Conservation (phyloP, 495 filamentous ascomycete genomes). For the Aspergillus asperescens region DNA sequence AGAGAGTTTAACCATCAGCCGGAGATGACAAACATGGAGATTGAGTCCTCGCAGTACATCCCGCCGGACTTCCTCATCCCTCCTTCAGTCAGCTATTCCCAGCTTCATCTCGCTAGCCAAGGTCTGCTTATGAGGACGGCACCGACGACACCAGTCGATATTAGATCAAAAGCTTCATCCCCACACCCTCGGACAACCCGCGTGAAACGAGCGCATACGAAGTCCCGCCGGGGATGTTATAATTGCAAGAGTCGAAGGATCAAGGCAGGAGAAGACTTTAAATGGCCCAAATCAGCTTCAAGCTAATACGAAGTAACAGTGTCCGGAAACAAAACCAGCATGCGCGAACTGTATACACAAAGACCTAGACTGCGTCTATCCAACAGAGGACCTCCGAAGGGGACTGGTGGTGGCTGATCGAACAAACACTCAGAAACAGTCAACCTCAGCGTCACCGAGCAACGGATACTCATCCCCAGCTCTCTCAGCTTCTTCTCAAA, state of each 20-base stretch:
- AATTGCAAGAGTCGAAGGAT: conserved; percentile 61
- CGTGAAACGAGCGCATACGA: conserved; percentile 43
- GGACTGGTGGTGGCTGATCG: not conserved
- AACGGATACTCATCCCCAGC: not conserved
- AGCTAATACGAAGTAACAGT: no score
- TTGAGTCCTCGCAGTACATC: not conserved
- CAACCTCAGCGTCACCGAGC: not conserved
- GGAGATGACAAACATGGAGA: not conserved
- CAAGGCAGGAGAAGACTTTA: conserved; percentile 34
- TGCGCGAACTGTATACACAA: conserved; percentile 56
- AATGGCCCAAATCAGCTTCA: no score
- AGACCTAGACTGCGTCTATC: conserved; percentile 55
- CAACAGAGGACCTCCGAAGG: conserved; percentile 28
- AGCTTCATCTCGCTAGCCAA: not conserved
- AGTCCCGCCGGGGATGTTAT: conserved; percentile 58
- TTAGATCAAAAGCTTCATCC: not conserved
- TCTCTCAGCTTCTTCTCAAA: conserved; percentile 1
- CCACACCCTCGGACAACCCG: not conserved
- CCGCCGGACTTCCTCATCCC: not conserved
- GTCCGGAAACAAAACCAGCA: conserved; percentile 53
- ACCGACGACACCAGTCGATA: not conserved
- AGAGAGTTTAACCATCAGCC: not conserved
- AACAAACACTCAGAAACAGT: not conserved
- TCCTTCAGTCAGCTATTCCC: not conserved
- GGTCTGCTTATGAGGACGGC: not conserved